Percentiles rank a stretch among this genome's conserved stretches.
These are phyloP conservation scores for Allomyces macrogynus DNA, from an alignment of 192 early-diverging fungal genomes.

Conservation along the genomic window DNA sequence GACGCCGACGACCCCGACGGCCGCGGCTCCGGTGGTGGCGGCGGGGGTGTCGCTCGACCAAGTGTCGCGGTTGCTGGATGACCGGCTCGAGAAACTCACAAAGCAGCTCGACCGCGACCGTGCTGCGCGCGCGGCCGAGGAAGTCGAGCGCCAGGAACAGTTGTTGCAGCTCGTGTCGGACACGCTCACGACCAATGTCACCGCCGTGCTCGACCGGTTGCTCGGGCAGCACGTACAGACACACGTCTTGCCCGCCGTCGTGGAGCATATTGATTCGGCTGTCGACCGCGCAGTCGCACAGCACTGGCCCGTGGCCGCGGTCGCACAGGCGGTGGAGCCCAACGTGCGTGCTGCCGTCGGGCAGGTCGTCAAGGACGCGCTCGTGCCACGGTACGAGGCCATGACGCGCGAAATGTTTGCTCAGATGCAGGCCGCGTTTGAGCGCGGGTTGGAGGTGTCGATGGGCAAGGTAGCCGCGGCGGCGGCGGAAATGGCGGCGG, in stretches of 20 bases:
- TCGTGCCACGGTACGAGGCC: too few relatives aligned
- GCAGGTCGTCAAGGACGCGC: too few relatives aligned
- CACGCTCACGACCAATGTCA: neutral
- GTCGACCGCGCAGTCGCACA: too few relatives aligned
- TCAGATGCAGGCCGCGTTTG: too few relatives aligned
- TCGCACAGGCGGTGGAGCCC: too few relatives aligned
- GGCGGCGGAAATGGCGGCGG: too few relatives aligned
- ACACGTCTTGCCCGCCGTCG: neutral
- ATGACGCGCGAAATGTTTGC: too few relatives aligned
- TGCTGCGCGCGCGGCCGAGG: neutral
- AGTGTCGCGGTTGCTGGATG: neutral
- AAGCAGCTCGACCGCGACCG: neutral
- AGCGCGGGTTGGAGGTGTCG: too few relatives aligned
- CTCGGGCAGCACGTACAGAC: neutral
- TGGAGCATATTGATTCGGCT: too few relatives aligned
- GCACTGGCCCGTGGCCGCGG: too few relatives aligned
- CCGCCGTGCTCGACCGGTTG: neutral
- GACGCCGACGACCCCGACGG: neutral
- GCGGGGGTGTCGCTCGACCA: neutral
- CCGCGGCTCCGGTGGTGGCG: neutral
- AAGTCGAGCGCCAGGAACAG: neutral
- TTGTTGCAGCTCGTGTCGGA: neutral
- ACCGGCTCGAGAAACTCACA: neutral
- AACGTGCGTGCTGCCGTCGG: too few relatives aligned
- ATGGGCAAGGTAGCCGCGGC: too few relatives aligned